Percentiles rank a stretch among this genome's conserved stretches.
phyloP scores from a whole-genome alignment of 208 protist genomes.

The Tritrichomonas foetus region DNA sequence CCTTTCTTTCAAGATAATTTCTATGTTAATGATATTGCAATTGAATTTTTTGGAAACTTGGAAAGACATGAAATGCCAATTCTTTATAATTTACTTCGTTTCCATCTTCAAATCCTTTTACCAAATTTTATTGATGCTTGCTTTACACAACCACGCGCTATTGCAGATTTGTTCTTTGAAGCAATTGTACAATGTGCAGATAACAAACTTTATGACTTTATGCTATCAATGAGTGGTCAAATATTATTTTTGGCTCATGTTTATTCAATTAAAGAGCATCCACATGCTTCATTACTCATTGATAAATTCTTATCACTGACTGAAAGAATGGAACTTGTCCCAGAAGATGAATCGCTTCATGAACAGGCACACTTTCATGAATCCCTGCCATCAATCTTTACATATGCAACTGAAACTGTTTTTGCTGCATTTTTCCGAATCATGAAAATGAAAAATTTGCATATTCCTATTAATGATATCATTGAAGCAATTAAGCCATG shows the following conservation, averaged over 20 bases:
- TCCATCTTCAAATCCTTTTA: background rate
- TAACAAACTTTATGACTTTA: background rate
- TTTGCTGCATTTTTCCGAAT: background rate
- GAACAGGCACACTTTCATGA: background rate
- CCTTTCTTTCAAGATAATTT: background rate
- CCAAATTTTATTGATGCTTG: background rate
- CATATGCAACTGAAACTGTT: background rate
- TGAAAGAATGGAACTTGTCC: no score
- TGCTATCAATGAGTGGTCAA: background rate
- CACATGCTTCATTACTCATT: background rate
- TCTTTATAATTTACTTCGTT: background rate
- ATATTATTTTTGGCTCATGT: background rate
- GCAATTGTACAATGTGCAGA: background rate
- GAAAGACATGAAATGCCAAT: background rate
- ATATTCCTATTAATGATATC: background rate
- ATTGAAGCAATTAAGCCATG: background rate
- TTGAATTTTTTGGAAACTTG: background rate
- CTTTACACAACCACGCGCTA: background rate
- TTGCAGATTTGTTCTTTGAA: background rate
- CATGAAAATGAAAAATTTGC: background rate
- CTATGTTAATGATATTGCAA: background rate
- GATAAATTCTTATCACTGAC: background rate
- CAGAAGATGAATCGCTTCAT: no score
- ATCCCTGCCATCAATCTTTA: background rate
- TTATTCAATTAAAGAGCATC: background rate